phyloP scores from a whole-genome alignment of 176 grass and related monocot species.

The Musa schizocarpa region DNA sequence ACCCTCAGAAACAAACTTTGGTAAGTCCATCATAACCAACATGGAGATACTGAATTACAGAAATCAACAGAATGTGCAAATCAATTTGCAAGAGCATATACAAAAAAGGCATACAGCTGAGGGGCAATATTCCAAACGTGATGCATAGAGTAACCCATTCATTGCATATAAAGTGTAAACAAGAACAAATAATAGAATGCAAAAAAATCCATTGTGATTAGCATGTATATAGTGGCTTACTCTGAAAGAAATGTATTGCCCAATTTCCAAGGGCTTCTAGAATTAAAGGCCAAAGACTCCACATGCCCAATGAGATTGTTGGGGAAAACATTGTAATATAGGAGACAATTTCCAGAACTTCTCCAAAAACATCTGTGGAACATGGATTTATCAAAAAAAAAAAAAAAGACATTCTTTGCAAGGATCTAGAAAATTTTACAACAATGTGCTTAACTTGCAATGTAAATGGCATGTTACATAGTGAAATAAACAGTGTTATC shows the following conservation, averaged over 20 bases:
- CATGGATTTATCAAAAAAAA: not conserved
- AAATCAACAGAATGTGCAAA: not conserved
- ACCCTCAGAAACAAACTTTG: too few species aligned
- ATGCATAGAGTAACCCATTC: too few species aligned
- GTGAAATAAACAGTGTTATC: not conserved
- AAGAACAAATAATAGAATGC: too few species aligned
- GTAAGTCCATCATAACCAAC: too few species aligned
- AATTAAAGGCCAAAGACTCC: constrained; percentile 88
- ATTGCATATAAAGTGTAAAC: too few species aligned
- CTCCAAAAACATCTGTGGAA: constrained; percentile 80
- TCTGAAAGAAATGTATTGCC: constrained; percentile 94
- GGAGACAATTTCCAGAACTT: constrained; percentile 86
- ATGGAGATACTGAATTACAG: too few species aligned
- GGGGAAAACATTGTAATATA: constrained; percentile 88
- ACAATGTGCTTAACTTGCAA: not conserved
- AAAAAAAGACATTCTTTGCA: not conserved
- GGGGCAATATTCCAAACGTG: too few species aligned
- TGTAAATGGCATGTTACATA: not conserved
- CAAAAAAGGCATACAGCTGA: not conserved
- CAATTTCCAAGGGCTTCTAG: constrained; percentile 71
- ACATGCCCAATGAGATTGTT: constrained; percentile 80
- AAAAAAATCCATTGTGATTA: not conserved
- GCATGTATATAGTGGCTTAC: constrained; percentile 31
- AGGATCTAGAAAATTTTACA: constrained; percentile 3
- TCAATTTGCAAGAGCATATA: not conserved